phyloP scores from a whole-genome alignment of 768 basidiomycete genomes.

The Hortiboletus flavorubellus region DNA sequence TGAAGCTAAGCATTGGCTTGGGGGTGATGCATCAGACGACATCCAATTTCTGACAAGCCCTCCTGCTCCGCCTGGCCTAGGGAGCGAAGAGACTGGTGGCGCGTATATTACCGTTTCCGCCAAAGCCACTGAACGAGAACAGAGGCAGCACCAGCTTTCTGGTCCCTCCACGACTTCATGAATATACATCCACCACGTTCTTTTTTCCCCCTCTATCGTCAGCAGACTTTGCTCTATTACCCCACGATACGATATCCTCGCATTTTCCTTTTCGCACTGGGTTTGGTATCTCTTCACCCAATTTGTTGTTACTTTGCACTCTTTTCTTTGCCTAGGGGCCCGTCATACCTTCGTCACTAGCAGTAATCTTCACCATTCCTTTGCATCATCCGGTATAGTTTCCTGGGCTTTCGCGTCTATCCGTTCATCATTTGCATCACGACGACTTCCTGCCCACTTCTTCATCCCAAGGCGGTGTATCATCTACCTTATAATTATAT shows the following conservation, averaged over 20 bases:
- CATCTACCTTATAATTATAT: slow-evolving; percentile 34
- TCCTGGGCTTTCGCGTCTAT: slow-evolving; percentile 18
- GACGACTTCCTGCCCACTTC: slow-evolving; percentile 19
- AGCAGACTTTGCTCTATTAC: slow-evolving; percentile 23
- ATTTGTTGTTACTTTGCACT: slow-evolving; percentile 22
- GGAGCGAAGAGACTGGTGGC: slow-evolving; percentile 70
- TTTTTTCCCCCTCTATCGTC: slow-evolving; percentile 7
- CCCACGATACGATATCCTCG: slow-evolving; percentile 28
- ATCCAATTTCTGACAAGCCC: slow-evolving; percentile 55
- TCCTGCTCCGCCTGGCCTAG: slow-evolving; percentile 67
- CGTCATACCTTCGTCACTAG: slow-evolving; percentile 28
- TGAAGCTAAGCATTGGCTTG: slow-evolving; percentile 73
- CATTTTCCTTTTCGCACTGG: slow-evolving; percentile 21
- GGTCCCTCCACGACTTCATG: slow-evolving; percentile 29
- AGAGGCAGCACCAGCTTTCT: slow-evolving; percentile 26
- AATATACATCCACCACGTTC: slow-evolving; percentile 19
- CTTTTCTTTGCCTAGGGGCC: slow-evolving; percentile 15
- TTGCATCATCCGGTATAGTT: slow-evolving; percentile 30
- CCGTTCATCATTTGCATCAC: slow-evolving; percentile 28
- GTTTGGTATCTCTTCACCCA: slow-evolving; percentile 23
- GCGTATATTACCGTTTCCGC: slow-evolving; percentile 87
- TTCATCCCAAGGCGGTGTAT: slow-evolving; percentile 30
- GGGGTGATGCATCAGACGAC: slow-evolving; percentile 69
- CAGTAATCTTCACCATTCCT: slow-evolving; percentile 29
- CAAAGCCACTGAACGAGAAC: slow-evolving; percentile 67